phyloP scores from a whole-genome alignment of 31 red algal species.

The Odonthalia washingtoniensis region DNA sequence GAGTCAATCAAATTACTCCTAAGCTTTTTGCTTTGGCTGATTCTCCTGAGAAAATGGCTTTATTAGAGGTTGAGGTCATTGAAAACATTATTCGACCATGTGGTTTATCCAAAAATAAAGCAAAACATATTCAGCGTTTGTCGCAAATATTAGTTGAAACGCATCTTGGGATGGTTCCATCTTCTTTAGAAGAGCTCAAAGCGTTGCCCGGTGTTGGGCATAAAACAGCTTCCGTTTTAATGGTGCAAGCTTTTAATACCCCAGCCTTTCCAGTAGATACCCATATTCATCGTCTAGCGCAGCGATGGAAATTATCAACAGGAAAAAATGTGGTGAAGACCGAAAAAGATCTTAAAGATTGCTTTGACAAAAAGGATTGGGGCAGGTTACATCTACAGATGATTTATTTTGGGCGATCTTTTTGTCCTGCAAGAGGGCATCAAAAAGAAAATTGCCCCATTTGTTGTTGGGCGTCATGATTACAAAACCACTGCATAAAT shows the following conservation, averaged over 20 bases:
- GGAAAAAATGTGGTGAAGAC: slow-evolving; percentile 74
- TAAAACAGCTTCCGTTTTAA: slow-evolving; percentile 93
- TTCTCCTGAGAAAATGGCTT: slow-evolving; percentile 69
- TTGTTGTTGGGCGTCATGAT: slow-evolving; percentile 38
- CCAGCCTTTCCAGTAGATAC: slow-evolving; percentile 98
- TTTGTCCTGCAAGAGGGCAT: slow-evolving; percentile 88
- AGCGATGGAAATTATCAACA: slow-evolving; percentile 78
- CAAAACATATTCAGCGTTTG: slow-evolving; percentile 59
- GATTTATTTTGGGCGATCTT: slow-evolving; percentile 90
- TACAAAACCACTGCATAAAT: too few species aligned
- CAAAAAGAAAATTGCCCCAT: slow-evolving; percentile 82
- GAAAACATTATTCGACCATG: slow-evolving; percentile 69
- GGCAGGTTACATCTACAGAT: slow-evolving; percentile 77
- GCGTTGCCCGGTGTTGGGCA: slow-evolving; percentile 84
- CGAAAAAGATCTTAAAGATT: slow-evolving; percentile 61
- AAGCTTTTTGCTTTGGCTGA: slow-evolving; percentile 68
- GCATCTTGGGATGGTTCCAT: slow-evolving; percentile 68
- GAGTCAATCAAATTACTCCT: slow-evolving; percentile 92
- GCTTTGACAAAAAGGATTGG: slow-evolving; percentile 81
- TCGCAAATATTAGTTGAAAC: slow-evolving; percentile 50
- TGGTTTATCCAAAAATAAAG: slow-evolving; percentile 80
- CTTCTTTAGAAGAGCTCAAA: slow-evolving; percentile 74
- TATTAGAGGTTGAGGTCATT: slow-evolving; percentile 55
- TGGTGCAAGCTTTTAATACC: slow-evolving; percentile 85
- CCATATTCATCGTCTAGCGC: slow-evolving; percentile 92